Base-by-base conservation (phyloP, 352 stramenopile genomes). In the Phytophthora idaei region DNA sequence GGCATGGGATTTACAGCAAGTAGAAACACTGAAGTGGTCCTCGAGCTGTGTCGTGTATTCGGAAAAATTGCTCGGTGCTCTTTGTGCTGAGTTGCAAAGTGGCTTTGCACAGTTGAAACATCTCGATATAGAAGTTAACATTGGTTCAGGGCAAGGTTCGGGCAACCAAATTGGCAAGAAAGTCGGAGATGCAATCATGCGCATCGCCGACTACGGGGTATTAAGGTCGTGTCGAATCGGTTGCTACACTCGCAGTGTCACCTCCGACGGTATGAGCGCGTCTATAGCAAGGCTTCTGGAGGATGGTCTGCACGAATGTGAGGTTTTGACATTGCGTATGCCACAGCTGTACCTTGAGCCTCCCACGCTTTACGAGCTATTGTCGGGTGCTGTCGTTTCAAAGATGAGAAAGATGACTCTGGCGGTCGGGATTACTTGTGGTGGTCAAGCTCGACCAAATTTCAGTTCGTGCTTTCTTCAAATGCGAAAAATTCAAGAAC, bases 51-150 rank as follows among this genome's bases (percentile, higher is more conserved):
- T 25, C 5, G 39, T 64, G 37, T 41, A 60, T n/a, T 62, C 57
- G 15, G 12, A 64, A 31, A 78, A 75, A 17, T 21, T 81, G n/a
- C 21, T 91, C n/a, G 48, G 76, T 7, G 73, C 67, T 15, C 63
- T 91, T 12, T 76, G 62, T 11, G 65, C 74, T 53, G 84, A 78
- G 15, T 74, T 91, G 11, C 78, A 81, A 67, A 74, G 71, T 44
- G 73, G 67, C 1, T 78, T 90, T 48, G 61, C 76, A 49, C 77
- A 89, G 48, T 49, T 91, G 12, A 80, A 83, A 46, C 59, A 82
- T 47, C 69, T 91, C 29, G 79, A 91, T 7, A 42, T 90, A 47
- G 37, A 60, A 52, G 7, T 77, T 25, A 57, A 21, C 49, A 32
- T 57, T 5, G 21, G 45, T 25, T 51, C 31, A n/a, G 36, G 6